Percentiles rank a stretch among this genome's conserved stretches.
phyloP scores from a whole-genome alignment of 164 flowering plant species.

The Chloranthus sessilifolius region DNA sequence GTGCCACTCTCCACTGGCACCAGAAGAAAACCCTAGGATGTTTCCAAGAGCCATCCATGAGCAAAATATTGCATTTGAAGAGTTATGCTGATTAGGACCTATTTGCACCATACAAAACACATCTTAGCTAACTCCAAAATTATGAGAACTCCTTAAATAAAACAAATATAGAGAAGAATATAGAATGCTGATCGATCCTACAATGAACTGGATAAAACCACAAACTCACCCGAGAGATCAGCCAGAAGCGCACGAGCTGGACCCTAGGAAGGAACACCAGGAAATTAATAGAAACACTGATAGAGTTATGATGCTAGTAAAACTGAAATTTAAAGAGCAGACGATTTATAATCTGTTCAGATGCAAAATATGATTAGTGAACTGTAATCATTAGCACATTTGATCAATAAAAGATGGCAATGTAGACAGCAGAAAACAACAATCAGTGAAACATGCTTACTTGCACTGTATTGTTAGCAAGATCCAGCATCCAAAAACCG shows the following conservation, averaged over 20 bases:
- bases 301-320: too few species aligned
- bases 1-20: constrained; percentile 93
- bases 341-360: too few species aligned
- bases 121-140: not conserved
- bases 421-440: constrained; percentile 3
- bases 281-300: constrained; percentile 9
- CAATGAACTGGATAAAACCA: not conserved
- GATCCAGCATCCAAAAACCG: constrained; percentile 99
- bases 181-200: constrained; percentile 7
- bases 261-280: constrained; percentile 42
- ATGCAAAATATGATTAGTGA: too few species aligned
- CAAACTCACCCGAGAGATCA: constrained; percentile 81
- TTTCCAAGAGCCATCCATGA: constrained; percentile 99
- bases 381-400: too few species aligned
- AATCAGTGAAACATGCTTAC: constrained; percentile 30
- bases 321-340: too few species aligned
- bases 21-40: constrained; percentile 88
- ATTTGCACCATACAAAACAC: constrained; percentile 2
- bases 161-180: not conserved
- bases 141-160: too few species aligned
- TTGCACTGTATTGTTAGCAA: constrained; percentile 98
- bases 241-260: constrained; percentile 99
- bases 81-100: constrained; percentile 91
- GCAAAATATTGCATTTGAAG: constrained; percentile 89
- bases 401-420: too few species aligned